These are phyloP conservation scores for Sideroxylon spinosum DNA, from an alignment of 179 eudicot genomes.

Conservation along the genomic window DNA sequence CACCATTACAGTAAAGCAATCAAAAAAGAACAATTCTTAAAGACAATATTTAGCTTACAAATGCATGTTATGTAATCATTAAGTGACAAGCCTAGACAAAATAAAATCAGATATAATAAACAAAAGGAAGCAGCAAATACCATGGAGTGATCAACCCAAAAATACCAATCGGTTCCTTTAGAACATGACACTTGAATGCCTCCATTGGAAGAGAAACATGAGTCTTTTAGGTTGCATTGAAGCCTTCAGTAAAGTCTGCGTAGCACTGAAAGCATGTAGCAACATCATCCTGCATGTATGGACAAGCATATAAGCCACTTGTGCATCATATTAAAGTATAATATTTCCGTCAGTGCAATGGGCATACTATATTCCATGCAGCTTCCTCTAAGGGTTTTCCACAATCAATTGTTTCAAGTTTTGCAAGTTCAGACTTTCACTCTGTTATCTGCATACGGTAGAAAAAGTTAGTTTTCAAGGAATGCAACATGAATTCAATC, in stretches of 20 bases:
- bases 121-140: conserved; percentile 32
- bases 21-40: neutral
- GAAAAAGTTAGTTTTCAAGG: conserved; percentile 9
- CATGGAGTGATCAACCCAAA: conserved; percentile 98
- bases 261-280: conserved; percentile 88
- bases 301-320: conserved; percentile 14
- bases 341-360: neutral
- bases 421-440: conserved; percentile 62
- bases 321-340: neutral
- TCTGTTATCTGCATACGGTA: conserved; percentile 56
- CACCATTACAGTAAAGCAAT: neutral
- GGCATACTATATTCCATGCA: conserved; percentile 85
- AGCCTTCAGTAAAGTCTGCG: conserved; percentile 91
- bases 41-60: neutral
- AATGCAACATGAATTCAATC: neutral
- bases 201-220: conserved; percentile 85
- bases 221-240: conserved; percentile 79
- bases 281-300: conserved; percentile 76
- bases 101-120: neutral
- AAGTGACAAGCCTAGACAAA: neutral
- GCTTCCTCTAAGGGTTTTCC: conserved; percentile 94
- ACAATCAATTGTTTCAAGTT: conserved; percentile 74
- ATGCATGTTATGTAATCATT: neutral
- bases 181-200: conserved; percentile 70
- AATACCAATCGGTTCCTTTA: conserved; percentile 86